Base-by-base conservation (phyloP, 202 grass and related monocot genomes). In the Zizania palustris region DNA sequence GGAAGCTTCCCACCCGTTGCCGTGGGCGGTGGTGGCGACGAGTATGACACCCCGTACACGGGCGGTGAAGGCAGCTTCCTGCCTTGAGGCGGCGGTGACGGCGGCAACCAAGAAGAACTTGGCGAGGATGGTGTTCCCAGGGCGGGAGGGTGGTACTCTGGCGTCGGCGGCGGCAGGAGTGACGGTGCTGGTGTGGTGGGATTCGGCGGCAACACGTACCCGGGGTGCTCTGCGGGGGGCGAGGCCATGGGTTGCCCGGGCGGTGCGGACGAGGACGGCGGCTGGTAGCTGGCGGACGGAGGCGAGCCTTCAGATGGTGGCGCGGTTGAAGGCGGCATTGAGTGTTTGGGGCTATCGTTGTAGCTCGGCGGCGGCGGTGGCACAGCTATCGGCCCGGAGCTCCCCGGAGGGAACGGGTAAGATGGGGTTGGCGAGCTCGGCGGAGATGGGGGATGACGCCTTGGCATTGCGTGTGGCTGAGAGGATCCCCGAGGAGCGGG, bases 191-290 rank as follows among this genome's bases (percentile, higher is more conserved):
- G 81, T 1, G 75, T 50, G 18, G 21, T 60, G 1, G 83, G 69
- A 3, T 72, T 48, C 14, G 82, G 77, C 15, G 88, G 85, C 73
- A 74, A 15, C 28, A 67, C 63, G 58, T 77, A 84, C 10, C 82
- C 72, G 3, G 77, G 81, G 5, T 51, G 65, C 35, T 89, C 74
- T 2, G 80, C 41, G 38, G 86, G 83, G 2, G 91, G 88, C 1
- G 88, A 49, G 3, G 67, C 34, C 9, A 44, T 20, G 5, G 77
- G 73, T 65, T 90, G 74, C 18, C 72, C 58, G 0, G 81, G 68
- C 15, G 77, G 60, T 1, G 81, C 35, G 19, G 67, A 78, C 3
- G 45, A 67, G 1, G 79, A 68, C 16, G 79, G 88, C 15, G 68
- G 74, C 42, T 81, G 87, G 73, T 85, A 56, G 13, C 62, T 67